Conservation (phyloP, 257 asterid genomes). For the Apocynum venetum region DNA sequence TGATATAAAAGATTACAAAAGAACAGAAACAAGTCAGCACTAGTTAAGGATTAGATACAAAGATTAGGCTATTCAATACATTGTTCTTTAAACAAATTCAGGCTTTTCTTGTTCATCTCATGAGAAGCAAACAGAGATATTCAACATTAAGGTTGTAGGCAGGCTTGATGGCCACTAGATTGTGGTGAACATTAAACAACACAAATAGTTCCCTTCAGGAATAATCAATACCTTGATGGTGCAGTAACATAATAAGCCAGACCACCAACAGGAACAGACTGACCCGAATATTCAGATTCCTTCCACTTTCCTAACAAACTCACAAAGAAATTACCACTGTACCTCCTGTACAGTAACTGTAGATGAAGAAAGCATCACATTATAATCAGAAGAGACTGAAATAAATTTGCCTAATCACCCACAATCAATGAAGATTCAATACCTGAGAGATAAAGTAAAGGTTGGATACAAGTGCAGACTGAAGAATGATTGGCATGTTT, state of each 20-base stretch:
- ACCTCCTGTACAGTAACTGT: constrained; percentile 70
- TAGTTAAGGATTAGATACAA: not conserved
- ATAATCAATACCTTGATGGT: constrained; percentile 55
- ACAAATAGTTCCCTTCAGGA: not conserved
- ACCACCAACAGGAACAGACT: constrained; percentile 81
- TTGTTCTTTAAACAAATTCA: not conserved
- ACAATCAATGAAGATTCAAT: constrained; percentile 6
- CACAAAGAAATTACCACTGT: constrained; percentile 73
- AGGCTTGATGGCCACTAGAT: not conserved
- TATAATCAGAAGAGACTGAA: not conserved
- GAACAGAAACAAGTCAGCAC: constrained; percentile 1
- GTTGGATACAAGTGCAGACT: constrained; percentile 81
- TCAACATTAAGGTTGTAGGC: not conserved
- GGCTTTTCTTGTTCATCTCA: not conserved
- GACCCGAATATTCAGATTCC: constrained; percentile 85
- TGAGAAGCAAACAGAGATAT: not conserved
- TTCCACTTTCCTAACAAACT: constrained; percentile 81
- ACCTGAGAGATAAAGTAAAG: constrained; percentile 88
- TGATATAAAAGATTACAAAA: constrained; percentile 15
- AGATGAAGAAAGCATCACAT: constrained; percentile 7
- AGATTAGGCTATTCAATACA: no score
- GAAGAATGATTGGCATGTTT: constrained; percentile 82
- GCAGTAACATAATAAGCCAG: constrained; percentile 85
- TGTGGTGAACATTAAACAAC: not conserved
- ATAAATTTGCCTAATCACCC: not conserved